Evolutionary conservation across 192 early-diverging fungal species (phyloP).

Genomic region (Coemansia sp.): DNA sequence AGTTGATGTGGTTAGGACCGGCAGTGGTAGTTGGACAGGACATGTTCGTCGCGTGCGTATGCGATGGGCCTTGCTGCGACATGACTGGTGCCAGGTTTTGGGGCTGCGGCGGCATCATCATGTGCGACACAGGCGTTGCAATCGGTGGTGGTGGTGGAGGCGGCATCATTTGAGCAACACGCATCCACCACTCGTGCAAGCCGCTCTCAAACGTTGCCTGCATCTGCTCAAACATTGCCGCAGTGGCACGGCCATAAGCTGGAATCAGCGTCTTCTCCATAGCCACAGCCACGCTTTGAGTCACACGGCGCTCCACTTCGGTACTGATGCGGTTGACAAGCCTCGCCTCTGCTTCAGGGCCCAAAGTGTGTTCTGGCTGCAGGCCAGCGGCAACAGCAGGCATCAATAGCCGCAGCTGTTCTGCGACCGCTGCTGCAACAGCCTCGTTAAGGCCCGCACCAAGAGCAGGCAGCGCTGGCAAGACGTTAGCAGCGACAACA

Average conservation of each 20-base stretch:
- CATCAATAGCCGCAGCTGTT: slow-evolving; percentile 25
- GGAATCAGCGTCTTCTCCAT: slow-evolving; percentile 51
- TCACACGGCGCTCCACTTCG: slow-evolving; percentile 23
- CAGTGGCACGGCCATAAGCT: slow-evolving; percentile 47
- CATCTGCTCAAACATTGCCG: slow-evolving; percentile 55
- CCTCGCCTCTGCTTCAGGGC: slow-evolving; percentile 24
- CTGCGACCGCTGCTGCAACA: neutral
- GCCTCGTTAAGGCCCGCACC: slow-evolving; percentile 1
- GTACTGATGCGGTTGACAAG: slow-evolving; percentile 32
- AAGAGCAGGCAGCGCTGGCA: neutral
- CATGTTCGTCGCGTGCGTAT: slow-evolving; percentile 3
- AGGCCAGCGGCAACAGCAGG: slow-evolving; percentile 14
- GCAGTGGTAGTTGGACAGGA: neutral
- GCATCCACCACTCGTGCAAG: slow-evolving; percentile 49
- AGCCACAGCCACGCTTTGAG: slow-evolving; percentile 20
- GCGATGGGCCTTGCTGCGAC: slow-evolving; percentile 5
- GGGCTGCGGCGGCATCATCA: slow-evolving; percentile 35
- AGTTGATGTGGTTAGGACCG: slow-evolving; percentile 23
- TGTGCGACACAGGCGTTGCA: slow-evolving; percentile 35
- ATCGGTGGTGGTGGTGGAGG: slow-evolving; percentile 37
- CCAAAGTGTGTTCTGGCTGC: slow-evolving; percentile 6
- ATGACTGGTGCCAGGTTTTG: slow-evolving; percentile 3
- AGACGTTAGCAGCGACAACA: neutral
- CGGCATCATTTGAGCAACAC: slow-evolving; percentile 45
- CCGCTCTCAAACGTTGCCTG: slow-evolving; percentile 46